Base-by-base conservation (phyloP, 1,139 yeast genomes). In the Saccharomyces hybrid region DNA sequence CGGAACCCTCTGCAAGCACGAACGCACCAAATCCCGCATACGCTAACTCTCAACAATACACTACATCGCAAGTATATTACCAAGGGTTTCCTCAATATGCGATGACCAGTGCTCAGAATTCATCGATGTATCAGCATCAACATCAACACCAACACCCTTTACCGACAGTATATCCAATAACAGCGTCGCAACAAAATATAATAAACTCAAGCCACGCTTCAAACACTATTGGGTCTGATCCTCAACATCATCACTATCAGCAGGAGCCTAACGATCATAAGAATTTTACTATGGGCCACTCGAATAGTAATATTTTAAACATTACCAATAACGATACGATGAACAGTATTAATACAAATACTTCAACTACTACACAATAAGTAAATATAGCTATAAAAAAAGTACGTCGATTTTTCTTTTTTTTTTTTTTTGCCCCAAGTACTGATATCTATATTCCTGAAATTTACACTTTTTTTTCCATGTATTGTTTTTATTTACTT, bases 81-180 rank as follows among this genome's bases (percentile, higher is more conserved):
- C 44, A 38, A 9, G 44, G 44, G 21, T 38, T 19, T 19, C 44
- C 44, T 2, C 44, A 38, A 11, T 38, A 38, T 38, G 44, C 44
- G 7, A 38, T 38, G 44, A n/a, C 44, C 9, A 38, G 44, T 38
- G 44, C 44, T 19, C 44, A 38, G 21, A 38, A 38, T 38, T 11
- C 44, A 11, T 38, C 44, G 6, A 38, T 38, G 28, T 56, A 55
- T 14, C 60, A 58, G 29, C 60, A 55, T 4, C 62, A 60, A 46
- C 57, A 55, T 34, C 50, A 47, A 16, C 34, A 32, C 3, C 62
- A 60, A 46, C 34, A 32, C 11, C 14, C 24, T 26, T 26, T 42
- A 11, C 58, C 53, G 49, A 32, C 44, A 19, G 44, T 38, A 11
- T 50, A 51, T 3, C 50, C 42, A 21, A 34, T 52, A 27, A 46